Percentiles rank a stretch among this genome's conserved stretches.
Conservation (phyloP, 1,284 basidiomycete genomes). For the Apiotrichum akiyoshidainum region DNA sequence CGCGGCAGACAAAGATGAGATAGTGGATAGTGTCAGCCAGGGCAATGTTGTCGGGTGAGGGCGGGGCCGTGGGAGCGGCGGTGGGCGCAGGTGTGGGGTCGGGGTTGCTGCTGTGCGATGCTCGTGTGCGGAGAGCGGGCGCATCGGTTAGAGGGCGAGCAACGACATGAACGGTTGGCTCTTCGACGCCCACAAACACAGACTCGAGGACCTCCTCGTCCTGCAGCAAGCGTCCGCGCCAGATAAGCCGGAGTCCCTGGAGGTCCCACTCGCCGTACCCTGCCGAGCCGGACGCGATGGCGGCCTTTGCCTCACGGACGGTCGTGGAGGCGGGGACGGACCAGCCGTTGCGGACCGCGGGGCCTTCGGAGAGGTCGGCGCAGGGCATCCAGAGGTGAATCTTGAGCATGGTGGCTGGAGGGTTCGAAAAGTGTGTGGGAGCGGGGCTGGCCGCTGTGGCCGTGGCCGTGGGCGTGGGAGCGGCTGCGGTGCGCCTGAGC, state of each 20-base stretch:
- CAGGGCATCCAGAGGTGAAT: conserved; percentile 38
- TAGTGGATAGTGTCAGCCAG: conserved; percentile 42
- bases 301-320: conserved; percentile 34
- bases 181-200: conserved; percentile 29
- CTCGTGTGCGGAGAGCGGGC: not conserved
- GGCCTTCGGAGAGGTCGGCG: conserved; percentile 22
- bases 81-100: too few species aligned
- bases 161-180: conserved; percentile 35
- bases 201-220: conserved; percentile 40
- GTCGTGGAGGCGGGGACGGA: conserved; percentile 17
- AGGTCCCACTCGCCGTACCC: conserved; percentile 36
- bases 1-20: conserved; percentile 39
- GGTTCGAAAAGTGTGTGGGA: not conserved
- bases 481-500: conserved; percentile 3
- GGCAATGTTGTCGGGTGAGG: conserved; percentile 16
- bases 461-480: not conserved
- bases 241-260: conserved; percentile 42
- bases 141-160: conserved; percentile 20
- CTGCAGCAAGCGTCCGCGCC: conserved; percentile 42
- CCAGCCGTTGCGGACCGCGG: conserved; percentile 9
- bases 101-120: too few species aligned
- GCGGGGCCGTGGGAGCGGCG: not conserved
- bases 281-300: conserved; percentile 29
- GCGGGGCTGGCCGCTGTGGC: not conserved
- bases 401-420: conserved; percentile 12